Conservation (phyloP, 495 filamentous ascomycete species). For the Neurospora tetraspora region DNA sequence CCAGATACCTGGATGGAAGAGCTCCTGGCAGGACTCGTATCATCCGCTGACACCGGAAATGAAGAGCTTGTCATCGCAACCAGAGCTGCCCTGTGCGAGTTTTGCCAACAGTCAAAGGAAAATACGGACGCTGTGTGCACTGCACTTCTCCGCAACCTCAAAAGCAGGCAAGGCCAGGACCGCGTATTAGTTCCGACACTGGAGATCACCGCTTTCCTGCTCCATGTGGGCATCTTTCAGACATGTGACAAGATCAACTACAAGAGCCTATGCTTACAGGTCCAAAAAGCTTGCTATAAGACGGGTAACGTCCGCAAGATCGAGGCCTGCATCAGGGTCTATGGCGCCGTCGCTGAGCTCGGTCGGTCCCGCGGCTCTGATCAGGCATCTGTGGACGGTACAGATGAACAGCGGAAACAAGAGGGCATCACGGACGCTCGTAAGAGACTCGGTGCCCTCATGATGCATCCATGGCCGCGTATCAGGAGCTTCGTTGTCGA, state of each 20-base stretch:
- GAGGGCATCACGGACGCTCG: constrained; percentile 29
- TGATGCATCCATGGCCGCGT: constrained; percentile 39
- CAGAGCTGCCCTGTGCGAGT: constrained; percentile 54
- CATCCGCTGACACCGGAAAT: constrained; percentile 73
- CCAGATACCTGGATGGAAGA: constrained; percentile 25
- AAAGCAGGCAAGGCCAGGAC: constrained; percentile 41
- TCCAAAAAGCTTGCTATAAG: constrained; percentile 75
- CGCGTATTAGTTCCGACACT: constrained; percentile 64
- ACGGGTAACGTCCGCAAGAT: constrained; percentile 68
- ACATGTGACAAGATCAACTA: constrained; percentile 18
- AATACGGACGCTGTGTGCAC: constrained; percentile 23
- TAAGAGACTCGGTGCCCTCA: constrained; percentile 32
- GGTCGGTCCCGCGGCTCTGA: neutral
- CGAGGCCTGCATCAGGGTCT: constrained; percentile 66
- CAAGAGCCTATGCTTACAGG: constrained; percentile 51
- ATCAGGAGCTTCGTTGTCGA: constrained; percentile 34
- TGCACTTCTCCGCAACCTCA: constrained; percentile 27
- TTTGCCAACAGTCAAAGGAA: constrained; percentile 25
- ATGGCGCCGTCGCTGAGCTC: constrained; percentile 48
- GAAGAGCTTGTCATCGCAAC: constrained; percentile 70
- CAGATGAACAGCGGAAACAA: constrained; percentile 9
- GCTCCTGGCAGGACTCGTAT: constrained; percentile 66
- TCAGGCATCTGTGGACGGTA: neutral
- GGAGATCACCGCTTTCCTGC: constrained; percentile 64
- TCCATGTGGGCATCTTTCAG: constrained; percentile 45